These are phyloP conservation scores for Bothriochloa decipiens DNA, from an alignment of 176 grass and related monocot species.

Conservation along the genomic window DNA sequence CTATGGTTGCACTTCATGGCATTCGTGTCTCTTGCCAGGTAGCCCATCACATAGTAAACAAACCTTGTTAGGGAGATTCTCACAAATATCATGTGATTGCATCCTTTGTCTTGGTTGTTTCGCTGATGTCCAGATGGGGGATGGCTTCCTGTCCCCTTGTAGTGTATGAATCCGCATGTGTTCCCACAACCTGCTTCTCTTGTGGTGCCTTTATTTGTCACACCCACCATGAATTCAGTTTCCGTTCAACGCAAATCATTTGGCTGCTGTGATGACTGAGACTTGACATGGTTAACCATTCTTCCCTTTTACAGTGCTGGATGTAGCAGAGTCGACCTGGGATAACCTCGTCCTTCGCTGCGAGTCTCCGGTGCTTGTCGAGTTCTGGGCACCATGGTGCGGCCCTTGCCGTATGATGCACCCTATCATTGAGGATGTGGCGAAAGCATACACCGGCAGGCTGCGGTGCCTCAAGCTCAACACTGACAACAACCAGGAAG, in stretches of 20 bases:
- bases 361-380: constrained; percentile 48
- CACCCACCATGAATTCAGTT: neutral
- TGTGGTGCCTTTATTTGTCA: neutral
- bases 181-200: neutral
- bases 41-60: neutral
- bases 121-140: neutral
- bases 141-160: neutral
- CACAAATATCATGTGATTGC: neutral
- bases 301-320: constrained; percentile 43
- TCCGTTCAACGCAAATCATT: neutral
- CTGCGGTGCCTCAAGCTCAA: constrained; percentile 60
- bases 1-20: neutral
- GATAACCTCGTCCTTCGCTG: constrained; percentile 42
- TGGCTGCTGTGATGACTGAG: neutral
- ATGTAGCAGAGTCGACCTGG: constrained; percentile 51
- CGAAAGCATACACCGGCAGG: constrained; percentile 41
- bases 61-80: neutral
- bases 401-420: constrained; percentile 70
- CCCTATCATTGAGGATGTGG: constrained; percentile 53
- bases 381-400: constrained; percentile 79
- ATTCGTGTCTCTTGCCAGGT: neutral
- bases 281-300: neutral
- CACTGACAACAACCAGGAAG: constrained; percentile 53
- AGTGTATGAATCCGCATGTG: neutral
- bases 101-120: neutral